Conservation (phyloP, 345 rosid genomes). For the Euphorbia tirucalli region DNA sequence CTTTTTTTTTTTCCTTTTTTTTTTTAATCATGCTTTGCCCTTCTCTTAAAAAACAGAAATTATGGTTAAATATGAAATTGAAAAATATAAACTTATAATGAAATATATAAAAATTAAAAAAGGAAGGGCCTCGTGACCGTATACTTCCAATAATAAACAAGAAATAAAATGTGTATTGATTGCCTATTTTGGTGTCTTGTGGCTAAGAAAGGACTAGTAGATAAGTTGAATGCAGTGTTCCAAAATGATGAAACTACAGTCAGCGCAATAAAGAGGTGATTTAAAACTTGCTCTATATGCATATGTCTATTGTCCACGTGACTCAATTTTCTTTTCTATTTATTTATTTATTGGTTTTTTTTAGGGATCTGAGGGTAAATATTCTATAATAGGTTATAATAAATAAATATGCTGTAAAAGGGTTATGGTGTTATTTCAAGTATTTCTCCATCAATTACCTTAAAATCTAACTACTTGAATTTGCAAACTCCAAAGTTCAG, state of each 20-base stretch:
- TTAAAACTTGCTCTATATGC: not conserved
- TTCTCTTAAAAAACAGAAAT: too few species aligned
- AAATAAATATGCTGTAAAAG: too few species aligned
- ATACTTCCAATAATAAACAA: not conserved
- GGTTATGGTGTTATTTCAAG: not conserved
- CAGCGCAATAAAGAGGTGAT: not conserved
- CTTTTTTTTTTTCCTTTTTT: too few species aligned
- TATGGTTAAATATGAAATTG: not conserved
- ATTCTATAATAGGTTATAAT: too few species aligned
- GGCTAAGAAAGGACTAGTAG: not conserved
- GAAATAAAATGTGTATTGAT: not conserved
- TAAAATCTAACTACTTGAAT: not conserved
- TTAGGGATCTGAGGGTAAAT: too few species aligned
- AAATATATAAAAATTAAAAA: not conserved
- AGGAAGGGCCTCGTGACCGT: not conserved
- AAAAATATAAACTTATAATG: not conserved
- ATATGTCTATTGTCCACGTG: too few species aligned
- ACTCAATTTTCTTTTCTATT: not conserved
- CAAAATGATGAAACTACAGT: not conserved
- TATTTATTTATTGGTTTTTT: too few species aligned
- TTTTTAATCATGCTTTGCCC: too few species aligned
- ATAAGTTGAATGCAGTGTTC: conserved; percentile 4
- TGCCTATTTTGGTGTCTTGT: not conserved
- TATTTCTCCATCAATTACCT: not conserved
- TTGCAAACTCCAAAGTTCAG: not conserved